Evolutionary conservation across 2,329 filamentous ascomycete species (phyloP).

Genomic region (Aspergillus aculeatinus): DNA sequence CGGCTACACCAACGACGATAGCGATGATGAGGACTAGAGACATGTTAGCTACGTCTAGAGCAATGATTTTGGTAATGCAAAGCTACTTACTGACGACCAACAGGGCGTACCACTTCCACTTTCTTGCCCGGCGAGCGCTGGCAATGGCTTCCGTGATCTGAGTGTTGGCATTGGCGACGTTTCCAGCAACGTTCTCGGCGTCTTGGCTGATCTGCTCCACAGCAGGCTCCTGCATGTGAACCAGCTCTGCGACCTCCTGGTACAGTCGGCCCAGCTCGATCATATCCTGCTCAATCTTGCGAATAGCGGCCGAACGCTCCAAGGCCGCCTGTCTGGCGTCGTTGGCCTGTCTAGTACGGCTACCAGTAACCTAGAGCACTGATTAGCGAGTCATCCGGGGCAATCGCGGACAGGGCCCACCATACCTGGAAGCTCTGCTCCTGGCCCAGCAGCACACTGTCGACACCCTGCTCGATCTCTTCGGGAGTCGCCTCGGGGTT

Average conservation of each 20-base stretch:
- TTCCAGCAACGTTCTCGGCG: constrained; percentile 78
- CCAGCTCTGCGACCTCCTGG: constrained; percentile 81
- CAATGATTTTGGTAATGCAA: not conserved
- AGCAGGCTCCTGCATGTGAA: constrained; percentile 80
- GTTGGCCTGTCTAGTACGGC: constrained; percentile 68
- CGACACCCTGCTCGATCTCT: constrained; percentile 75
- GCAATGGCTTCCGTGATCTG: constrained; percentile 79
- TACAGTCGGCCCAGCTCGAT: constrained; percentile 83
- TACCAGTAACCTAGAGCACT: constrained; percentile 32
- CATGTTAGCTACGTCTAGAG: constrained; percentile 5
- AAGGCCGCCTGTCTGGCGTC: constrained; percentile 76
- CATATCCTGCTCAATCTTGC: constrained; percentile 90
- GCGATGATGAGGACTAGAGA: constrained; percentile 53
- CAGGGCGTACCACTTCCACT: constrained; percentile 97
- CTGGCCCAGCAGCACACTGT: constrained; percentile 61
- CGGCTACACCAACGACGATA: constrained; percentile 53
- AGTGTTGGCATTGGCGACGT: constrained; percentile 80
- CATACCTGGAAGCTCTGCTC: constrained; percentile 82
- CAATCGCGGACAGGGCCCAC: not conserved
- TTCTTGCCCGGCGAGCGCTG: constrained; percentile 75
- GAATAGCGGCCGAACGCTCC: constrained; percentile 80
- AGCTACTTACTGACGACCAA: constrained; percentile 63
- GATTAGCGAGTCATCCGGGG: not conserved
- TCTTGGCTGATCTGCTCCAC: constrained; percentile 82
- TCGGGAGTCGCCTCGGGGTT: constrained; percentile 74